Evolutionary conservation across 495 filamentous ascomycete species (phyloP), one percentile per base, ranked within the genome.

Genomic region (Penicillium arizonense): DNA sequence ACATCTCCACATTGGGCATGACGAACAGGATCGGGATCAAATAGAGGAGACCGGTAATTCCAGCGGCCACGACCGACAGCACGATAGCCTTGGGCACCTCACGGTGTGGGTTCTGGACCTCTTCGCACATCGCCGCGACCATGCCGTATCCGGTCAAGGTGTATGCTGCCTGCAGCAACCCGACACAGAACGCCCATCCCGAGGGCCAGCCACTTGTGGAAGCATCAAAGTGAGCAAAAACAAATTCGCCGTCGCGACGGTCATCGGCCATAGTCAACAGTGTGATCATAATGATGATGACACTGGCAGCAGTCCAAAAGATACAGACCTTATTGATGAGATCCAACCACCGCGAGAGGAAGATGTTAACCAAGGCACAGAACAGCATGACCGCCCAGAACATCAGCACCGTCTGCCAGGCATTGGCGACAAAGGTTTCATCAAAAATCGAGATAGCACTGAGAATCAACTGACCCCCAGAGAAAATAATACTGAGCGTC

Each of bases 51-150:
- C 87, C 87, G 0, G 87, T 89, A 34, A 81, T 63, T 28, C 82
- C 78, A 0, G 87, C 87, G 12, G 89, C 88, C 1, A 77, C 77
- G 12, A 91, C 87, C 18, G 82, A 87, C 28, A 79, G 74, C 24
- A 91, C 77, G 76, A 91, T 89, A 39, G 87, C 85, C 53, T 82
- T 82, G 24, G 87, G 87, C 0, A 84, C 87, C 62, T 84, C 82
- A 5, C 81, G 69, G 28, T 83, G 65, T 5, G 87, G 82, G 38
- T 88, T 81, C 33, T 87, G 87, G 28, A 91, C 88, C 65, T 91
- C 87, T 65, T 74, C 71, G 16, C 78, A 80, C 82, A 87, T 84
- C 36, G 83, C 75, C 0, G 82, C 75, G 7, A 75, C 73, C 73
- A 76, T 76, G 1, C 73, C 84, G 44, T 80, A 87, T 1, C 82